phyloP scores from a whole-genome alignment of 306 rosid species.

The Carpinus viminea region DNA sequence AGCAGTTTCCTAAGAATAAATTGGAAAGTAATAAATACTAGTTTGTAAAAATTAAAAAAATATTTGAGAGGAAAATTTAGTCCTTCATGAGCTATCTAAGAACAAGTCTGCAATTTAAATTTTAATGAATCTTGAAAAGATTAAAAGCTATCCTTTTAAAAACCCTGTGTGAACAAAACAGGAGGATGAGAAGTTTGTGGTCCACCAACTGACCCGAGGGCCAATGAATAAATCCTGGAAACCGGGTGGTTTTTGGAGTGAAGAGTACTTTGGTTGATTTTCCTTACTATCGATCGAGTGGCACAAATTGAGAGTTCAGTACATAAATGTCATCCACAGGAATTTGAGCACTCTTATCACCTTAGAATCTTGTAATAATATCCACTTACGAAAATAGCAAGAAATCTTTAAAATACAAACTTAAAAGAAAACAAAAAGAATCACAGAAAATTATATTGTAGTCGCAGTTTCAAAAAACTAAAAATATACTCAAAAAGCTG shows the following conservation, averaged over 20 bases:
- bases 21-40: constrained; percentile 24
- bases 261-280: neutral
- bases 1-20: constrained; percentile 29
- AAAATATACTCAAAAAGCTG: neutral
- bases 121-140: too few relatives aligned
- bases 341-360: constrained; percentile 50
- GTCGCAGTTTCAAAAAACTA: neutral
- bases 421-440: neutral
- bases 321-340: constrained; percentile 51
- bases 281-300: neutral
- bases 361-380: constrained; percentile 48
- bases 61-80: too few relatives aligned
- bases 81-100: too few relatives aligned
- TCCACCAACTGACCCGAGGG: constrained; percentile 3
- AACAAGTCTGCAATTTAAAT: too few relatives aligned
- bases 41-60: neutral
- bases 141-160: neutral
- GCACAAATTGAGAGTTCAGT: constrained; percentile 16
- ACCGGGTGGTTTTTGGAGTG: neutral
- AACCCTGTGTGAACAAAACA: neutral
- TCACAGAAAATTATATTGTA: neutral
- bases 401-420: neutral
- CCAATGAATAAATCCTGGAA: neutral
- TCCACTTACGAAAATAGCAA: constrained; percentile 33
- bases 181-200: constrained; percentile 18